These are phyloP conservation scores for Tetrahymena borealis DNA, from an alignment of 73 alveolate genomes.

Conservation along the genomic window DNA sequence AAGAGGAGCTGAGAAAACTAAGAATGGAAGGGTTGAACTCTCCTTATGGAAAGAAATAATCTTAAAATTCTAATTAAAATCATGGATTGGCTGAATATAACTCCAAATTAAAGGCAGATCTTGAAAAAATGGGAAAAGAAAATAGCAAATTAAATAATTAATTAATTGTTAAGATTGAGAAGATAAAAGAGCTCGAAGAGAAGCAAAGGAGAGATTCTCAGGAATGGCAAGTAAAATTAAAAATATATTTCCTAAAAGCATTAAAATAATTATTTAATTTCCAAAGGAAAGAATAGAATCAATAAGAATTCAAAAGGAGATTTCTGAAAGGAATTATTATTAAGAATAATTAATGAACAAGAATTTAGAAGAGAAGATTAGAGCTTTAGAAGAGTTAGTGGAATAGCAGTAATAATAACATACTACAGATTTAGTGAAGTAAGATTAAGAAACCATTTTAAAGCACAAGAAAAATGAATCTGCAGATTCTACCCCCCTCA, in stretches of 20 bases:
- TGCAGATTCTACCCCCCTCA: background rate
- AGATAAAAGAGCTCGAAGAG: background rate
- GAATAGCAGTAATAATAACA: background rate
- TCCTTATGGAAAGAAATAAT: background rate
- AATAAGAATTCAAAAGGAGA: background rate
- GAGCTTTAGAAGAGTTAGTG: background rate
- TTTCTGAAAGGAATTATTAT: background rate
- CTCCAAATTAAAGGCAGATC: background rate
- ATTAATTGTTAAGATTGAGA: background rate
- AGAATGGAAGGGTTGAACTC: background rate
- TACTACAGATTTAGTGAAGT: background rate
- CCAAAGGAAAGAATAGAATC: background rate
- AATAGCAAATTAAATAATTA: background rate
- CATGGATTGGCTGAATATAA: background rate
- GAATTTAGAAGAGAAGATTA: background rate
- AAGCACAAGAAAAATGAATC: background rate
- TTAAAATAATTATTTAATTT: background rate
- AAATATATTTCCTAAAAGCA: background rate
- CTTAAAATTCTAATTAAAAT: background rate
- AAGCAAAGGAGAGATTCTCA: background rate
- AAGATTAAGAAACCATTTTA: background rate
- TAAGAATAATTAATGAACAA: background rate
- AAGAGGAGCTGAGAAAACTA: background rate
- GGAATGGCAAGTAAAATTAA: background rate
- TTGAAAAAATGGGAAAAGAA: background rate